Evolutionary conservation across 1,284 basidiomycete genomes (phyloP).

Genomic region (Thecaphora thlaspeos): DNA sequence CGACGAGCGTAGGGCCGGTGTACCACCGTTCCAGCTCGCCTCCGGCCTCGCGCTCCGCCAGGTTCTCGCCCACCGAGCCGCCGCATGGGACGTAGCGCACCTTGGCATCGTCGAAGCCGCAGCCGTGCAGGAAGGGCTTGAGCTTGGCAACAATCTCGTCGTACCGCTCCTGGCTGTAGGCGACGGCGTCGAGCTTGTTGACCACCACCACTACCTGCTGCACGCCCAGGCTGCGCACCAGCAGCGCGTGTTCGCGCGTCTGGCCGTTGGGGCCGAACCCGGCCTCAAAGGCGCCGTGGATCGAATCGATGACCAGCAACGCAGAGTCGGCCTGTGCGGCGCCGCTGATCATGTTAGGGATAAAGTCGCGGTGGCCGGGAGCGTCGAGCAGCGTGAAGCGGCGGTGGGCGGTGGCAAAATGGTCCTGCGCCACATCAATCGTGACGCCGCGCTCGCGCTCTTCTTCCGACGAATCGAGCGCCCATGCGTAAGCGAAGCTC

Average conservation of each 20-base stretch:
- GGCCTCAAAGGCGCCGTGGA: slow-evolving; percentile 88
- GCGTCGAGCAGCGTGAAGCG: slow-evolving; percentile 91
- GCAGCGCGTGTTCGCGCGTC: slow-evolving; percentile 90
- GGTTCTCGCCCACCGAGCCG: slow-evolving; percentile 85
- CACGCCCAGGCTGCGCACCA: slow-evolving; percentile 92
- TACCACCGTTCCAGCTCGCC: slow-evolving; percentile 73
- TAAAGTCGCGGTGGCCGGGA: slow-evolving; percentile 94
- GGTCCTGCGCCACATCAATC: slow-evolving; percentile 90
- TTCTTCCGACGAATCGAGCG: slow-evolving; percentile 86
- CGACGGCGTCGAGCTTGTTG: slow-evolving; percentile 79
- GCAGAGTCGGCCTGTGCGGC: slow-evolving; percentile 96
- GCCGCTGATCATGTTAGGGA: slow-evolving; percentile 98
- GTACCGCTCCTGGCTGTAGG: slow-evolving; percentile 77
- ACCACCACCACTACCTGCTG: slow-evolving; percentile 86
- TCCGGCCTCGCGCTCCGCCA: slow-evolving; percentile 61
- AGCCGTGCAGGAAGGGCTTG: slow-evolving; percentile 77
- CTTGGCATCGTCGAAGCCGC: slow-evolving; percentile 78
- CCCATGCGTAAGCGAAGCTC: slow-evolving; percentile 97
- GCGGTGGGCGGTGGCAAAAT: slow-evolving; percentile 73
- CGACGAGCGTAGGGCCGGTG: slow-evolving; percentile 77
- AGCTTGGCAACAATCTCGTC: slow-evolving; percentile 76
- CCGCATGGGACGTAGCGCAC: slow-evolving; percentile 84
- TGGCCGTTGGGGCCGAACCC: slow-evolving; percentile 93
- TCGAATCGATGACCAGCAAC: slow-evolving; percentile 88
- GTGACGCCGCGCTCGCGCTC: slow-evolving; percentile 94